A percentile compares a stretch with the other conserved stretches of the same genome.
Conservation (phyloP, 163 green algal genomes). For the Smithsoniella earleae region DNA sequence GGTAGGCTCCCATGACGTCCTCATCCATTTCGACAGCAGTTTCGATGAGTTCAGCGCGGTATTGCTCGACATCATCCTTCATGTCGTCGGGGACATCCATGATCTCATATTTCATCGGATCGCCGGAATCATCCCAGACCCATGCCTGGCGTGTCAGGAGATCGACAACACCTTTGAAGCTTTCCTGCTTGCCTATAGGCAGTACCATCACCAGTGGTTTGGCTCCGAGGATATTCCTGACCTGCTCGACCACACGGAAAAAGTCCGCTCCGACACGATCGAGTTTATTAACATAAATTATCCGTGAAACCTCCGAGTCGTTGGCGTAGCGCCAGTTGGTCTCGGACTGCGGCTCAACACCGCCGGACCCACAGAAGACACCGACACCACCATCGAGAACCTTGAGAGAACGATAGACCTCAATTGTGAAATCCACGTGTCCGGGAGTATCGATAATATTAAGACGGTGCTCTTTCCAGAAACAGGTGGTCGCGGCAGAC, state of each 20-base stretch:
- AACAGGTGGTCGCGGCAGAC: conserved; percentile 89
- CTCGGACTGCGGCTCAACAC: conserved; percentile 97
- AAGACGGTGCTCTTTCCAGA: conserved; percentile 88
- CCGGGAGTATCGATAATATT: conserved; percentile 99
- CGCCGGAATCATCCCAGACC: conserved; percentile 70
- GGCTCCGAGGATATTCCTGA: conserved; percentile 80
- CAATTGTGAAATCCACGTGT: conserved; percentile 90
- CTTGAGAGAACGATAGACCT: conserved; percentile 88
- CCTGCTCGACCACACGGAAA: conserved; percentile 47
- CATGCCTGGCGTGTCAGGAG: conserved; percentile 91
- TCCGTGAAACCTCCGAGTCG: conserved; percentile 78
- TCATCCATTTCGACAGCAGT: conserved; percentile 82
- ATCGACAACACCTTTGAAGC: conserved; percentile 84
- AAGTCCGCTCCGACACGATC: conserved; percentile 98
- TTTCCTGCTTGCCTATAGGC: conserved; percentile 76
- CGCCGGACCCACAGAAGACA: conserved; percentile 88
- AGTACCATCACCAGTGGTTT: conserved; percentile 77
- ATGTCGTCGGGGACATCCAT: conserved; percentile 76
- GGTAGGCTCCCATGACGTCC: conserved; percentile 67
- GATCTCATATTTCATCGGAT: conserved; percentile 82
- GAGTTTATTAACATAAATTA: conserved; percentile 99
- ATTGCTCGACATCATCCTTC: conserved; percentile 67
- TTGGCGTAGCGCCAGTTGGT: conserved; percentile 96
- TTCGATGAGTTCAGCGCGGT: conserved; percentile 82
- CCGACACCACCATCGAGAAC: conserved; percentile 93